Evolutionary conservation across 257 asterid species (phyloP).

Genomic region (Prunella vulgaris): DNA sequence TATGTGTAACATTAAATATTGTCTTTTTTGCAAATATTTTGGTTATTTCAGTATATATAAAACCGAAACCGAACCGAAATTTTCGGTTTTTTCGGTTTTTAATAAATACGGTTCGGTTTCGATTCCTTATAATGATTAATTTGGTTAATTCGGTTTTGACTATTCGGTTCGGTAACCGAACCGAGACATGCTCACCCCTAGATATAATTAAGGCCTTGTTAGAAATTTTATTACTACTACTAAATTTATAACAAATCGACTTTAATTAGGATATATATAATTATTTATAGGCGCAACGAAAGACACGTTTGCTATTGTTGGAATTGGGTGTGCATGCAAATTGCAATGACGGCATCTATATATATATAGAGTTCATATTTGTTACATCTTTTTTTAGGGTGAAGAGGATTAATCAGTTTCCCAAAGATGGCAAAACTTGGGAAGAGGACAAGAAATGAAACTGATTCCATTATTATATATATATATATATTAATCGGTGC

Average conservation of each 20-base stretch:
- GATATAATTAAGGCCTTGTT: neutral
- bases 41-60: too few species aligned
- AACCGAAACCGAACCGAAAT: too few species aligned
- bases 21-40: too few species aligned
- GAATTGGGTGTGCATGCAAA: neutral
- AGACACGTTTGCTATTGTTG: neutral
- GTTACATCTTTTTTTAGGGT: neutral
- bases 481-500: neutral
- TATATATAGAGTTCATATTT: neutral
- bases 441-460: constrained; percentile 22
- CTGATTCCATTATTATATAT: neutral
- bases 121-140: too few species aligned
- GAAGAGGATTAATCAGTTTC: neutral
- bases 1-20: too few species aligned
- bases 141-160: too few species aligned
- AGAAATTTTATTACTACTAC: neutral
- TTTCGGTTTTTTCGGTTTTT: too few species aligned
- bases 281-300: neutral
- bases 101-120: too few species aligned
- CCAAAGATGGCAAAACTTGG: constrained; percentile 23
- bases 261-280: too few species aligned
- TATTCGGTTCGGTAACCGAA: too few species aligned
- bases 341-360: neutral
- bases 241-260: too few species aligned
- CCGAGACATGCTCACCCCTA: too few species aligned